phyloP scores from a whole-genome alignment of 148 eudicot species.

The Diospyros lotus region DNA sequence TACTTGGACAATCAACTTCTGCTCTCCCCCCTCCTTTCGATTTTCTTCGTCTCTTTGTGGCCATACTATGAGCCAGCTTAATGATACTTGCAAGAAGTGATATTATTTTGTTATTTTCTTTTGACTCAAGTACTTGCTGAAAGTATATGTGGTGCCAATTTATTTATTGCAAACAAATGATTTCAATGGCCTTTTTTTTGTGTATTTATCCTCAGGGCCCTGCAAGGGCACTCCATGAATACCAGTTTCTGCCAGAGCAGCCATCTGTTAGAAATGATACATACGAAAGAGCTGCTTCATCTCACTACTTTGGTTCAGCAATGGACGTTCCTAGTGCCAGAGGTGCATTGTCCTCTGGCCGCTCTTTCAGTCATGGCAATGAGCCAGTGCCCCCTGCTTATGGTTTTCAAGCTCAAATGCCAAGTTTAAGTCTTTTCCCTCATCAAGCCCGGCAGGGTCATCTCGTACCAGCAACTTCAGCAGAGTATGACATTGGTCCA shows the following conservation, averaged over 20 bases:
- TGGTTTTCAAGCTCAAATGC: slow-evolving; percentile 43
- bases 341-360: slow-evolving; percentile 45
- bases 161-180: not conserved
- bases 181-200: not conserved
- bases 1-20: no score
- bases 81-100: not conserved
- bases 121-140: not conserved
- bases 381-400: slow-evolving; percentile 55
- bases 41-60: not conserved
- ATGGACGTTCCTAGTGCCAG: slow-evolving; percentile 44
- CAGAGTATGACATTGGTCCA: slow-evolving; percentile 38
- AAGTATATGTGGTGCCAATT: not conserved
- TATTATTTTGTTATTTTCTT: not conserved
- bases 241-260: slow-evolving; percentile 90
- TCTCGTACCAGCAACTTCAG: slow-evolving; percentile 49
- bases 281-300: slow-evolving; percentile 57
- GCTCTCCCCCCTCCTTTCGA: no score
- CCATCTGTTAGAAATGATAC: slow-evolving; percentile 67
- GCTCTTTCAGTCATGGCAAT: slow-evolving; percentile 43
- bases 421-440: slow-evolving; percentile 54
- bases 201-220: slow-evolving; percentile 46
- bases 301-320: slow-evolving; percentile 62
- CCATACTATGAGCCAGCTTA: not conserved
- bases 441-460: slow-evolving; percentile 55
- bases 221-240: slow-evolving; percentile 65